Conservation (phyloP, 129 eudicot genomes). For the Arctium lappa region DNA sequence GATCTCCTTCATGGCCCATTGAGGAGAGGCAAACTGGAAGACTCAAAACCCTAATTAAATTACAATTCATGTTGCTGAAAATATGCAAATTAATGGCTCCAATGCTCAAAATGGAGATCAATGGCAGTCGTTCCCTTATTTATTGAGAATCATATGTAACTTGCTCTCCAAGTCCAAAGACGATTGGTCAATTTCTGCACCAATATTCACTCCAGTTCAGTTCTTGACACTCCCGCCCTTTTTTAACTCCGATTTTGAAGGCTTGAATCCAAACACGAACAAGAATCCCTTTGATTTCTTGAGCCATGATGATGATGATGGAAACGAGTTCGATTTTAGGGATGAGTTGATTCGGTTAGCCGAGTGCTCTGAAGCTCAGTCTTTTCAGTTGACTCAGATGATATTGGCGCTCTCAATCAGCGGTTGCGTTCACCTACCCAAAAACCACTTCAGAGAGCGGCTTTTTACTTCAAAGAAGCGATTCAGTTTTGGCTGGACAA, state of each 20-base stretch:
- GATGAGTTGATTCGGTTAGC: constrained; percentile 71
- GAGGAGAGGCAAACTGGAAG: not conserved
- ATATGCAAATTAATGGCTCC: not conserved
- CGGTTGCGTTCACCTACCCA: constrained; percentile 56
- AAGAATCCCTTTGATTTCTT: constrained; percentile 33
- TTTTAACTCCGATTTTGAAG: constrained; percentile 36
- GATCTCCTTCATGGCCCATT: not conserved
- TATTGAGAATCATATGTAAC: not conserved
- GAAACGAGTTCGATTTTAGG: constrained; percentile 45
- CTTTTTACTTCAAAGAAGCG: constrained; percentile 90
- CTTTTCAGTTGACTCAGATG: constrained; percentile 58
- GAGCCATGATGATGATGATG: not conserved
- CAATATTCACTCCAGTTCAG: not conserved
- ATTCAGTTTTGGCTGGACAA: constrained; percentile 58
- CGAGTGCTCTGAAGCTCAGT: constrained; percentile 69
- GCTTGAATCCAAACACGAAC: constrained; percentile 14
- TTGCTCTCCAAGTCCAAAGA: not conserved
- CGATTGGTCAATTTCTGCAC: not conserved
- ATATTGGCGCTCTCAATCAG: constrained; percentile 73
- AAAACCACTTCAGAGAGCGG: constrained; percentile 69
- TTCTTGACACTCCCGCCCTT: constrained; percentile 32
- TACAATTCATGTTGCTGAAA: not conserved
- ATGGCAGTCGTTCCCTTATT: not conserved
- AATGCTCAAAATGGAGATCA: not conserved
- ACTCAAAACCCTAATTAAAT: not conserved